phyloP scores from a whole-genome alignment of 331 rosid species.

The Rhamnella rubrinervis region DNA sequence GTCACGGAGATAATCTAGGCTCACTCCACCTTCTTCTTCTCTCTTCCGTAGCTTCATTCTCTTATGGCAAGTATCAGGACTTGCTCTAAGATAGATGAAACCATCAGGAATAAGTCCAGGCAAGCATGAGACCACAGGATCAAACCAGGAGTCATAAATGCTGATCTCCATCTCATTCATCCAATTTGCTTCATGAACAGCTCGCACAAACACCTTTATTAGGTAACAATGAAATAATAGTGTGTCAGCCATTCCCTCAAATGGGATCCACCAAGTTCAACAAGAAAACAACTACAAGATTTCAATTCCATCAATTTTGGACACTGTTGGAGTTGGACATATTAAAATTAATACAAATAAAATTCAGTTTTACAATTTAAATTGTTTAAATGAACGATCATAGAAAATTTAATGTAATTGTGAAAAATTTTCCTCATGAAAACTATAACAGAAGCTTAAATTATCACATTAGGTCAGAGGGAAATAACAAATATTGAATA shows the following conservation, averaged over 20 bases:
- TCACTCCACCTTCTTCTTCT: constrained; percentile 88
- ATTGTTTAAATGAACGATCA: neutral
- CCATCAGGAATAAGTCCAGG: constrained; percentile 99
- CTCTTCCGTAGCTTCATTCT: constrained; percentile 85
- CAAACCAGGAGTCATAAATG: constrained; percentile 98
- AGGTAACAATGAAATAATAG: constrained; percentile 29
- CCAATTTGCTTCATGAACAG: constrained; percentile 99
- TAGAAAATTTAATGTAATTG: neutral
- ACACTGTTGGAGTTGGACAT: constrained; percentile 19
- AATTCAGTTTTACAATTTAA: neutral
- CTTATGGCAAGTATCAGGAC: constrained; percentile 97
- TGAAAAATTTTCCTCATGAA: neutral
- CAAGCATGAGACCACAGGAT: constrained; percentile 92
- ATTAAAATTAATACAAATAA: neutral
- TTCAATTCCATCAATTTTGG: constrained; percentile 29
- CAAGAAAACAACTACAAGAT: constrained; percentile 24
- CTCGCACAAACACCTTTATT: constrained; percentile 84
- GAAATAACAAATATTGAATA: neutral
- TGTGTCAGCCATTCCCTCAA: constrained; percentile 31
- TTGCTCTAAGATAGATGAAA: constrained; percentile 97
- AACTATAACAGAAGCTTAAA: neutral
- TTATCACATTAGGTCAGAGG: neutral
- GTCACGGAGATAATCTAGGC: constrained; percentile 72
- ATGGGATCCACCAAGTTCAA: constrained; percentile 20
- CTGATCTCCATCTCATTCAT: constrained; percentile 99